These are phyloP conservation scores for Leccinum fibrillosum DNA, from an alignment of 768 basidiomycete genomes.

Conservation along the genomic window DNA sequence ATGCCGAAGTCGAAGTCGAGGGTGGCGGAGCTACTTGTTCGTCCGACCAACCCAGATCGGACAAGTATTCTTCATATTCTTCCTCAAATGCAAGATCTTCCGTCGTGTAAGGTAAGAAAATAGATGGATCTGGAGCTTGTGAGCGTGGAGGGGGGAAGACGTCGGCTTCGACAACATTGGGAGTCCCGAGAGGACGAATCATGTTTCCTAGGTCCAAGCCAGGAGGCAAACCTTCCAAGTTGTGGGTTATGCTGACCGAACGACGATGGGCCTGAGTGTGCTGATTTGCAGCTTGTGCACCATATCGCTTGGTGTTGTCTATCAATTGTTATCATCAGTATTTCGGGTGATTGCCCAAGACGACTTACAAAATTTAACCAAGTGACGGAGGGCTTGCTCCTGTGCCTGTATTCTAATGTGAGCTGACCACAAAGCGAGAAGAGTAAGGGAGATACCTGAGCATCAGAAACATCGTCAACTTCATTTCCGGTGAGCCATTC, in stretches of 20 bases:
- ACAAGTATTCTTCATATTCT: constrained; percentile 94
- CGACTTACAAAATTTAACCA: constrained; percentile 89
- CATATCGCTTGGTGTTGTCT: constrained; percentile 94
- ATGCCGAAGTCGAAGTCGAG: constrained; percentile 51
- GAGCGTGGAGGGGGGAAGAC: constrained; percentile 94
- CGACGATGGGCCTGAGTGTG: constrained; percentile 68
- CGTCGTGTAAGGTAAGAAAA: constrained; percentile 86
- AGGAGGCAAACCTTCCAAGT: constrained; percentile 70
- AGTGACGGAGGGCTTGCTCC: constrained; percentile 89
- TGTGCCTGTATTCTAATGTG: constrained; percentile 59
- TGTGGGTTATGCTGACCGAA: constrained; percentile 80
- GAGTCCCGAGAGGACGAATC: constrained; percentile 71
- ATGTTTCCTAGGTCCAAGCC: constrained; percentile 74
- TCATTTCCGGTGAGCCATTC: constrained; percentile 96
- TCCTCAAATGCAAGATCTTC: constrained; percentile 95
- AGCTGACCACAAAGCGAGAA: constrained; percentile 4
- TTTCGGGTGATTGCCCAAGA: background rate
- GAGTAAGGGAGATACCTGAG: constrained; percentile 54
- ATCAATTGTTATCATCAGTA: constrained; percentile 8
- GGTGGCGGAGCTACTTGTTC: constrained; percentile 43
- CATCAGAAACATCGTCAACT: constrained; percentile 88
- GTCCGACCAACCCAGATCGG: constrained; percentile 78
- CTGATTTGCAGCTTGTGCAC: constrained; percentile 47
- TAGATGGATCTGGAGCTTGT: constrained; percentile 77
- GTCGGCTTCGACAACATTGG: constrained; percentile 78